phyloP scores from a whole-genome alignment of 495 filamentous ascomycete species.

The Trichoderma gamsii region DNA sequence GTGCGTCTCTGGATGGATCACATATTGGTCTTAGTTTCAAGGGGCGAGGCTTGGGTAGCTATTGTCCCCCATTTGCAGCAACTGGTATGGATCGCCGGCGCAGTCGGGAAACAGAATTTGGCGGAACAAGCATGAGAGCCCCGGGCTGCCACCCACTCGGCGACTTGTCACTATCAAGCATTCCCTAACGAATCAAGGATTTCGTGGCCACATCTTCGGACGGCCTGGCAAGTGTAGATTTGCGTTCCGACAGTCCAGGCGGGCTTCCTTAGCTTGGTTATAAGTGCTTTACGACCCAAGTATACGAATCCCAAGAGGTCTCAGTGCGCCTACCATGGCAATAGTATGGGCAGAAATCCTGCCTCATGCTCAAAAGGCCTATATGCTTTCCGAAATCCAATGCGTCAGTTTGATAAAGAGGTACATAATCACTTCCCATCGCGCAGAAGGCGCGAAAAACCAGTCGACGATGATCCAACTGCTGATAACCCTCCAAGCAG shows the following conservation, averaged over 20 bases:
- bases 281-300: not conserved
- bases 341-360: too few species aligned
- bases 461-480: not conserved
- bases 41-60: not conserved
- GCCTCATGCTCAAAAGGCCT: too few species aligned
- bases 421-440: not conserved
- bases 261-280: not conserved
- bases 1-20: not conserved
- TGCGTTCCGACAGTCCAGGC: not conserved
- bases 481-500: not conserved
- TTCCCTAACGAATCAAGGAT: not conserved
- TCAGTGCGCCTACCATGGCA: not conserved
- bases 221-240: not conserved
- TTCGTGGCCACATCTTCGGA: not conserved
- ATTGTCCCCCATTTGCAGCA: not conserved
- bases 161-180: not conserved
- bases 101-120: not conserved
- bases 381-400: too few species aligned
- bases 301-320: not conserved
- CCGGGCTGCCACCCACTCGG: not conserved
- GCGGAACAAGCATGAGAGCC: not conserved
- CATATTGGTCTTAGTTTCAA: not conserved
- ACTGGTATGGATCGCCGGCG: slow-evolving; percentile 7
- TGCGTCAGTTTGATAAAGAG: too few species aligned
- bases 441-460: not conserved